phyloP scores from a whole-genome alignment of 2,329 filamentous ascomycete species.

The Phyllosticta citrichinensis region DNA sequence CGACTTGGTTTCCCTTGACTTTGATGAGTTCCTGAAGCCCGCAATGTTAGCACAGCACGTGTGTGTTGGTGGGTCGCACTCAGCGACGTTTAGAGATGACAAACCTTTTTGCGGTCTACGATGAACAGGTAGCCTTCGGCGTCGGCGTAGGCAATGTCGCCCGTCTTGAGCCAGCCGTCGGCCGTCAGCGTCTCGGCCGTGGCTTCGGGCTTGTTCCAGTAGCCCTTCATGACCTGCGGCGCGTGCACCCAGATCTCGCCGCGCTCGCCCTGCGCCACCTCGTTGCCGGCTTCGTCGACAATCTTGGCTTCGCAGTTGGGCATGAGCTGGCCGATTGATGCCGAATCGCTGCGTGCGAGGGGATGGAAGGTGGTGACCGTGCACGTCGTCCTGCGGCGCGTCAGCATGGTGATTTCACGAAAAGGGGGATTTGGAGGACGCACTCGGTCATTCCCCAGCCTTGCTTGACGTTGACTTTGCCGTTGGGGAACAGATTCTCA shows the following conservation, averaged over 20 bases:
- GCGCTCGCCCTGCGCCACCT: constrained; percentile 39
- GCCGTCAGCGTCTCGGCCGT: constrained; percentile 51
- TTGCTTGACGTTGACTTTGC: constrained; percentile 49
- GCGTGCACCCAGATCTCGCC: constrained; percentile 67
- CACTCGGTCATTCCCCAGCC: constrained; percentile 83
- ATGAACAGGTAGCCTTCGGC: constrained; percentile 49
- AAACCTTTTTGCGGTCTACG: constrained; percentile 62
- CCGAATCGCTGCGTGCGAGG: constrained; percentile 31
- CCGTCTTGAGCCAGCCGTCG: constrained; percentile 63
- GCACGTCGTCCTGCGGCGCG: constrained; percentile 48
- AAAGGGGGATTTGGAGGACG: constrained; percentile 18
- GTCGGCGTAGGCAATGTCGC: constrained; percentile 58
- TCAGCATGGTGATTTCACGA: not conserved
- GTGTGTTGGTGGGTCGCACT: not conserved
- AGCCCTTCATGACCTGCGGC: constrained; percentile 65
- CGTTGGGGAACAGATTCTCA: constrained; percentile 44
- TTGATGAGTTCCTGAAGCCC: constrained; percentile 48
- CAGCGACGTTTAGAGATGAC: constrained; percentile 14
- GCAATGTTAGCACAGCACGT: not conserved
- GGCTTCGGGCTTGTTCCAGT: constrained; percentile 62
- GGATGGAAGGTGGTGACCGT: constrained; percentile 57
- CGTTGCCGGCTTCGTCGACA: constrained; percentile 48
- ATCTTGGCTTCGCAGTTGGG: constrained; percentile 62
- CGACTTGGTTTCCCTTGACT: constrained; percentile 52
- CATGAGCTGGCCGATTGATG: constrained; percentile 55